These are phyloP conservation scores for Spergularia bocconei DNA, from an alignment of 148 eudicot genomes.

Conservation along the genomic window DNA sequence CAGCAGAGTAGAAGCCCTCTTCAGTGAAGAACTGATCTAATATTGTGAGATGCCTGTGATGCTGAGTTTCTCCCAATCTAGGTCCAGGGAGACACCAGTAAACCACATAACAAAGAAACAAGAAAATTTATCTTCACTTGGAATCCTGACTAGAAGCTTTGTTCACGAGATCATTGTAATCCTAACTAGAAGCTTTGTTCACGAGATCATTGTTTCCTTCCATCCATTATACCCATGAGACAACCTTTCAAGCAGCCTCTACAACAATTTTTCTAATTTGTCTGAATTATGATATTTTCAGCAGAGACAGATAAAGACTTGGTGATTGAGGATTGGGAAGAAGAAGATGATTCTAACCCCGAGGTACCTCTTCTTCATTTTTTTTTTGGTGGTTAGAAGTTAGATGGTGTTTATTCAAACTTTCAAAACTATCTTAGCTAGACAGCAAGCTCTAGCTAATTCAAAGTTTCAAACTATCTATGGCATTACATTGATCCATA, in stretches of 20 bases:
- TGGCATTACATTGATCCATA: too few relatives aligned
- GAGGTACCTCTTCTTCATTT: constrained; percentile 40
- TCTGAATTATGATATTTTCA: constrained; percentile 19
- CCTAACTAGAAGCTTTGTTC: neutral
- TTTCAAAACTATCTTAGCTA: too few relatives aligned
- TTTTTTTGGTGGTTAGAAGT: too few relatives aligned
- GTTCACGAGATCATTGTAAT: too few relatives aligned
- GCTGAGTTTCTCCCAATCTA: neutral
- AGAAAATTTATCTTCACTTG: neutral
- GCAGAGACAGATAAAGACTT: constrained; percentile 46
- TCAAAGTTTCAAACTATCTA: too few relatives aligned
- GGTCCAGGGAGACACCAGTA: neutral
- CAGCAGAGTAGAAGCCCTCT: too few relatives aligned
- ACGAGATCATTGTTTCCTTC: neutral
- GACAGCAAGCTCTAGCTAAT: too few relatives aligned
- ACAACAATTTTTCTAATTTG: neutral
- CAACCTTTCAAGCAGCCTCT: neutral
- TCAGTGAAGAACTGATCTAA: too few relatives aligned
- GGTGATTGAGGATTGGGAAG: constrained; percentile 78
- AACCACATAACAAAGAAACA: neutral
- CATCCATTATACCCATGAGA: neutral
- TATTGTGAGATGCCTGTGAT: neutral
- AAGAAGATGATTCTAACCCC: constrained; percentile 80
- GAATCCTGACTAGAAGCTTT: neutral
- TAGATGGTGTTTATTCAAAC: too few relatives aligned